Base-by-base conservation (phyloP, 2,329 filamentous ascomycete genomes). In the Colletotrichum filicis region DNA sequence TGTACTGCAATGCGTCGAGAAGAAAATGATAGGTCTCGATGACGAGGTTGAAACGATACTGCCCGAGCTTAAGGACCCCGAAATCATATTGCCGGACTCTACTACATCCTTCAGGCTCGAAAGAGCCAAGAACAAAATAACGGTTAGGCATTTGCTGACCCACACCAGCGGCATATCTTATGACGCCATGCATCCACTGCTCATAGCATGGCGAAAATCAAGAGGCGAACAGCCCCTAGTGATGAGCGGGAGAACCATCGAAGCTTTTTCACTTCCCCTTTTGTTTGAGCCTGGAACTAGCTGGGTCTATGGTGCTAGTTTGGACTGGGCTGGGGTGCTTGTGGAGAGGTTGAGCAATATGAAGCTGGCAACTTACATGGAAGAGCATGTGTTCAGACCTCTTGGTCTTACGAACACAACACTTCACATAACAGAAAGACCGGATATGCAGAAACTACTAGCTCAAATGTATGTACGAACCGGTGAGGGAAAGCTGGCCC, bases 131-230 rank as follows among this genome's bases (percentile, higher is more conserved):
- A 37, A 37, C 35, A 37, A 37, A 37, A 37, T 37, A 37, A 37
- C 35, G 35, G 35, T 37, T 37, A 14, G 58, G n/a, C 58, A 61
- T 22, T 80, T 89, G 3, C 80, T 89, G 9, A 85, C 83, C 1
- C 87, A 89, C 75, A 84, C 82, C 30, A 81, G 83, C 0, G 87
- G 87, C 2, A 72, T 80, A 1, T 76, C 75, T 4, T 89, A 89
- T 76, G 78, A 81, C 35, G 82, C 83, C 58, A 59, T 82, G 46
- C 24, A 63, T 22, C 37, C 37, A 7, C 35, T 68, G 2, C 69
- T 86, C n/a, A 79, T 77, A 1, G 26, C 42, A 16, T 64, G 61
- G 61, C 61, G 61, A 35, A 19, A 35, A 19, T 52, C 49, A n/a
- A 37, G 61, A 32, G 83, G 90, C 0, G 82, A 85, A 16, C 82